Conservation (phyloP, 1,139 yeast genomes). For the Blastobotrys capitulatus region DNA sequence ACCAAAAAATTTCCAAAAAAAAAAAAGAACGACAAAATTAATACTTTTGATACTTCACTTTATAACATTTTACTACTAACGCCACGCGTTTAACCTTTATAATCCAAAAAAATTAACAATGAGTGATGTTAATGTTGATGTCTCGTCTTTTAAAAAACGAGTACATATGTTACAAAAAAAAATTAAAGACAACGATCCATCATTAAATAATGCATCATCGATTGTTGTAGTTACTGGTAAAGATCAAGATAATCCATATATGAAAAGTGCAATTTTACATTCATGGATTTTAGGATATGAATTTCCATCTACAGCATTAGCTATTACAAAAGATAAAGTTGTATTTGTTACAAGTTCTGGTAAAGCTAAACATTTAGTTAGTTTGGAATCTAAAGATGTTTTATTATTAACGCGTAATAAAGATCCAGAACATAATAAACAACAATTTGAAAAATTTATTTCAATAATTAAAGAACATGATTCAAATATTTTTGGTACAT, state of each 20-base stretch:
- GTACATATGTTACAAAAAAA: conserved; percentile 39
- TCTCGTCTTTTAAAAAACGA: conserved; percentile 41
- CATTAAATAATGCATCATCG: conserved; percentile 48
- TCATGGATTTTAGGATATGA: conserved; percentile 92
- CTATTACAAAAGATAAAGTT: conserved; percentile 55
- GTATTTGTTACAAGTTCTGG: conserved; percentile 75
- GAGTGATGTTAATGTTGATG: conserved; percentile 36
- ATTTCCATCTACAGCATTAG: conserved; percentile 82
- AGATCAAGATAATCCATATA: conserved; percentile 85
- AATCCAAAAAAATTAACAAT: not conserved
- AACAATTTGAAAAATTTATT: conserved; percentile 57
- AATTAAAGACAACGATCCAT: conserved; percentile 34
- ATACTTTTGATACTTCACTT: too few relatives aligned
- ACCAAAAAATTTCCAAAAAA: not conserved
- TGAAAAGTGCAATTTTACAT: conserved; percentile 81
- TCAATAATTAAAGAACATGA: conserved; percentile 39
- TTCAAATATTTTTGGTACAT: conserved; percentile 53
- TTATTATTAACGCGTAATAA: conserved; percentile 76
- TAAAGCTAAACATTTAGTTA: conserved; percentile 74
- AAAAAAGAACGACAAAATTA: not conserved
- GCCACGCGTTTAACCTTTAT: too few relatives aligned
- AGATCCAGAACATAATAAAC: conserved; percentile 69
- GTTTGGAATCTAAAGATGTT: conserved; percentile 49
- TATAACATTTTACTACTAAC: too few relatives aligned
- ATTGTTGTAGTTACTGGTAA: conserved; percentile 74